Evolutionary conservation across 2,329 filamentous ascomycete species (phyloP).

Genomic region (Aspergillus uvarum): DNA sequence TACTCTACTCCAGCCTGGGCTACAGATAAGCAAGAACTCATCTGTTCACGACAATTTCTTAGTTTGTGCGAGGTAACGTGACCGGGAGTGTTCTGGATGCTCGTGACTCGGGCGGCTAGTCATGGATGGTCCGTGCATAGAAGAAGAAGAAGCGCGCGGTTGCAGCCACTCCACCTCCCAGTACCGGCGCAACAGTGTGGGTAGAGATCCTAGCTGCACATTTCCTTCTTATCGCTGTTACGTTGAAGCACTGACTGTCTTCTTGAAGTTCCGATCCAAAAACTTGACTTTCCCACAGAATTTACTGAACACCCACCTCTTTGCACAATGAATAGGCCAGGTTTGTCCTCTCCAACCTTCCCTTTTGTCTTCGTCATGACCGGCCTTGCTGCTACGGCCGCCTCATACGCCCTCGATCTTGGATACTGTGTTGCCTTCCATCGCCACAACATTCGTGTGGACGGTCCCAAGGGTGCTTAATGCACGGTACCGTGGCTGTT

Average conservation of each 20-base stretch:
- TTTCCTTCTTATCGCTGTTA: slow-evolving; percentile 9
- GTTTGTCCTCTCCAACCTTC: slow-evolving; percentile 40
- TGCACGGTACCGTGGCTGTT: slow-evolving; percentile 5
- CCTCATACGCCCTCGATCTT: slow-evolving; percentile 3
- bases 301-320: slow-evolving; percentile 16
- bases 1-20: no score
- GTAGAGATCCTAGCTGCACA: slow-evolving; percentile 21
- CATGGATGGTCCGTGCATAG: slow-evolving; percentile 18
- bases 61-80: neutral
- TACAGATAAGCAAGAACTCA: no score
- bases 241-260: slow-evolving; percentile 2
- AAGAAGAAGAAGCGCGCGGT: slow-evolving; percentile 22
- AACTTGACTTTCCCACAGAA: slow-evolving; percentile 14
- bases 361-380: slow-evolving; percentile 19
- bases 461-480: slow-evolving; percentile 1
- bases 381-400: slow-evolving; percentile 14
- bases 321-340: slow-evolving; percentile 50
- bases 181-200: slow-evolving; percentile 24
- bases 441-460: neutral
- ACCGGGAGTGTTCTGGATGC: neutral
- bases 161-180: slow-evolving; percentile 31
- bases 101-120: slow-evolving; percentile 4
- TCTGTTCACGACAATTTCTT: no score
- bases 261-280: slow-evolving; percentile 2
- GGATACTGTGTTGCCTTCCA: slow-evolving; percentile 3